phyloP scores from a whole-genome alignment of 2,329 filamentous ascomycete species.

The Colletotrichum tropicale region DNA sequence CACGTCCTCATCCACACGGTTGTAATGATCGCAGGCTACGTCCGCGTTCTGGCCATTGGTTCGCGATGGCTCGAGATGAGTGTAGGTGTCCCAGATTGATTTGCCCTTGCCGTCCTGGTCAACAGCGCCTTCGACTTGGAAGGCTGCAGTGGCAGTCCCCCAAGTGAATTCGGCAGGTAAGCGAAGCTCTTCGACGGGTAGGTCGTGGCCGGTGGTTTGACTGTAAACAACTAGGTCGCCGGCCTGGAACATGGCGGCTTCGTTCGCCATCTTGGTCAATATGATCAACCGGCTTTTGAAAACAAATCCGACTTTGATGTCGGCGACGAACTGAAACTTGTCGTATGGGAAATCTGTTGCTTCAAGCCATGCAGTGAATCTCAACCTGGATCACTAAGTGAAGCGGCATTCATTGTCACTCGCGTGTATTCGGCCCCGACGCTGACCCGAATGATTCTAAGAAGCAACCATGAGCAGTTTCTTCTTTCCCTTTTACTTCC shows the following conservation, averaged over 20 bases:
- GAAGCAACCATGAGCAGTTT: neutral
- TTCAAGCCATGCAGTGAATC: too few species aligned
- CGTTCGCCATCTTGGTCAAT: neutral
- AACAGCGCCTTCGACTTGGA: conserved; percentile 50
- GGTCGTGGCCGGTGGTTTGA: neutral
- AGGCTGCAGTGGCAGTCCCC: conserved; percentile 46
- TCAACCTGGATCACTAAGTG: neutral
- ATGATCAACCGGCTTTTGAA: too few species aligned
- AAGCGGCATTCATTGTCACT: neutral
- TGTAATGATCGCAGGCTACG: conserved; percentile 49
- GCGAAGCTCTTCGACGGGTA: neutral
- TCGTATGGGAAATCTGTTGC: too few species aligned
- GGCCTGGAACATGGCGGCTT: neutral
- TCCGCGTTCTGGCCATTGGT: conserved; percentile 49
- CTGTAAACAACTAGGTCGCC: neutral
- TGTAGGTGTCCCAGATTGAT: conserved; percentile 48
- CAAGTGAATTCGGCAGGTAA: conserved; percentile 41
- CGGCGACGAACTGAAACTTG: too few species aligned
- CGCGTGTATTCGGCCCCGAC: neutral
- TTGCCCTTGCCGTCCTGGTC: conserved; percentile 42
- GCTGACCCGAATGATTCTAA: neutral
- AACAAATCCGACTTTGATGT: too few species aligned
- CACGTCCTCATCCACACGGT: conserved; percentile 56
- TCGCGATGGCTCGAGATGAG: conserved; percentile 42
- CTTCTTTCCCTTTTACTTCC: neutral